A percentile compares a stretch with the other conserved stretches of the same genome.
Conservation (phyloP, 2,329 filamentous ascomycete species). For the Aureobasidium sp. region DNA sequence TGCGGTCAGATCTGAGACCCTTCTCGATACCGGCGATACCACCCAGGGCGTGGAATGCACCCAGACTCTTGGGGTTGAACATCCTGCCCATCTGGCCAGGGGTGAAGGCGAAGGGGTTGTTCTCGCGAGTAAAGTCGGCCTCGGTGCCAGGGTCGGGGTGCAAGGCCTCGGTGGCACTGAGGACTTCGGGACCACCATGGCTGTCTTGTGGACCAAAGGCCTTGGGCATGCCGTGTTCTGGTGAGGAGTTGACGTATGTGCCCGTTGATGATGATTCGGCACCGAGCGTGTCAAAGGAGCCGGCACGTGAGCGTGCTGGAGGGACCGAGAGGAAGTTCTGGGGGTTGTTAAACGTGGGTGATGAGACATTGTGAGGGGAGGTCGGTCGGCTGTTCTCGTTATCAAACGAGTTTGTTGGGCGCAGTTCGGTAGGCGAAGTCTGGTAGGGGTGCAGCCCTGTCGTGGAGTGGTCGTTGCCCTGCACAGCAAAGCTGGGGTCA, state of each 20-base stretch:
- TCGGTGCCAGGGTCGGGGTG: slow-evolving; percentile 69
- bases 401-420: slow-evolving; percentile 53
- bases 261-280: slow-evolving; percentile 49
- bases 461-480: slow-evolving; percentile 10
- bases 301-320: slow-evolving; percentile 52
- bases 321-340: slow-evolving; percentile 56
- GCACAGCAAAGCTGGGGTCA: neutral
- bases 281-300: slow-evolving; percentile 56
- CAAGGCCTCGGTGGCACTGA: slow-evolving; percentile 60
- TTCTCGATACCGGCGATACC: slow-evolving; percentile 65
- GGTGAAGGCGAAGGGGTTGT: slow-evolving; percentile 79
- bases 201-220: slow-evolving; percentile 22
- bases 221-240: slow-evolving; percentile 18
- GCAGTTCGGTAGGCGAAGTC: slow-evolving; percentile 38
- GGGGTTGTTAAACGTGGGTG: slow-evolving; percentile 44
- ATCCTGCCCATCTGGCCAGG: slow-evolving; percentile 74
- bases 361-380: slow-evolving; percentile 60
- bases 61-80: slow-evolving; percentile 68
- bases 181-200: slow-evolving; percentile 41
- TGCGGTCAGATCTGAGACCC: slow-evolving; percentile 58
- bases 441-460: slow-evolving; percentile 19
- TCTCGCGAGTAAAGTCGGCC: slow-evolving; percentile 61
- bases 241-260: slow-evolving; percentile 44
- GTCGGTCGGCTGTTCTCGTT: slow-evolving; percentile 52
- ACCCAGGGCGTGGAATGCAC: slow-evolving; percentile 66